phyloP scores from a whole-genome alignment of 257 asterid species.

The Gynochthodes officinalis region DNA sequence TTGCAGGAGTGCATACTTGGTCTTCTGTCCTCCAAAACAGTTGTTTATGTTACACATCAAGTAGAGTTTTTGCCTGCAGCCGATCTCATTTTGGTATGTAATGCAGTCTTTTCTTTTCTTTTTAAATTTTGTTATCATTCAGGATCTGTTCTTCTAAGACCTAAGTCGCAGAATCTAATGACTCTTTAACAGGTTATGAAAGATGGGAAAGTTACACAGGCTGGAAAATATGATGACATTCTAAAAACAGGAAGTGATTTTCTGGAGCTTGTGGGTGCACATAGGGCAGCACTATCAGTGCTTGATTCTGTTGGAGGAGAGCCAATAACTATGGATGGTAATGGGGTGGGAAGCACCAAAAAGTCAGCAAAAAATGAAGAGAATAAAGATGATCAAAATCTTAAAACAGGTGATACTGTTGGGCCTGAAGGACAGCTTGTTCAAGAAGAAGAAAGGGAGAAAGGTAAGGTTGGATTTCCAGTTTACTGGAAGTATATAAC shows the following conservation, averaged over 20 bases:
- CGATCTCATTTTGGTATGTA: constrained; percentile 72
- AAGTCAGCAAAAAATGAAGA: constrained; percentile 32
- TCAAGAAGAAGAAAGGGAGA: constrained; percentile 93
- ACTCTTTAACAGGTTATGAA: constrained; percentile 62
- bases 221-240: constrained; percentile 75
- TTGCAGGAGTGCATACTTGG: constrained; percentile 72
- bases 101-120: constrained; percentile 7
- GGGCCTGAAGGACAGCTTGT: constrained; percentile 62
- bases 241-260: constrained; percentile 65
- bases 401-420: constrained; percentile 25
- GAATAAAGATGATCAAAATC: constrained; percentile 30
- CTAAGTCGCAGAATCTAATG: neutral
- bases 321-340: constrained; percentile 22
- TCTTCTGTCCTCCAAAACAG: constrained; percentile 56
- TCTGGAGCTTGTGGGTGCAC: constrained; percentile 90
- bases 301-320: constrained; percentile 46
- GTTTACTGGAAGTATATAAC: constrained; percentile 82
- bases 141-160: neutral
- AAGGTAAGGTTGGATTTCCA: constrained; percentile 67
- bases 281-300: constrained; percentile 66
- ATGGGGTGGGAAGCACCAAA: constrained; percentile 16
- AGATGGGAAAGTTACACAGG: constrained; percentile 68
- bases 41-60: constrained; percentile 82
- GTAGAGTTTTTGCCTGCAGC: constrained; percentile 85
- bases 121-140: neutral